Evolutionary conservation across 345 rosid genomes (phyloP).

Genomic region (Citrus cavaleriei): DNA sequence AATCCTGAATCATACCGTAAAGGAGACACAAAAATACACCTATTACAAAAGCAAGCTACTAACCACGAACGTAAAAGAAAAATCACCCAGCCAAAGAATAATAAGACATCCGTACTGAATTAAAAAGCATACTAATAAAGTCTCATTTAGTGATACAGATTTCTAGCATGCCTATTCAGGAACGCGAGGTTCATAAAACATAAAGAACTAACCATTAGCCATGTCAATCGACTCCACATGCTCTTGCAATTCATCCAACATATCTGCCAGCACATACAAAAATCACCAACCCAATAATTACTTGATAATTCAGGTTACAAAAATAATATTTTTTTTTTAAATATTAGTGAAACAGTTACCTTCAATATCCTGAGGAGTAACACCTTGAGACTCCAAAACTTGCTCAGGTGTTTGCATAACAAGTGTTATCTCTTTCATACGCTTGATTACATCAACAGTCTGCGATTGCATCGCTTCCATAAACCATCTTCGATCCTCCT

Average conservation of each 20-base stretch:
- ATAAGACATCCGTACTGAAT: background rate
- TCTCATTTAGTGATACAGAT: background rate
- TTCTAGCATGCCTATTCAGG: background rate
- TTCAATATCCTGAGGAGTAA: conserved; percentile 67
- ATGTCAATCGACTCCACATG: conserved; percentile 59
- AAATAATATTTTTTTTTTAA: background rate
- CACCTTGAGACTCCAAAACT: conserved; percentile 71
- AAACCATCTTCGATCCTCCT: conserved; percentile 90
- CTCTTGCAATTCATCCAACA: conserved; percentile 73
- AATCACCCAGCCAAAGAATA: background rate
- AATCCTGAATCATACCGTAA: background rate
- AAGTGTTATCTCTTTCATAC: conserved; percentile 82
- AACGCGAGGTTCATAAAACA: background rate
- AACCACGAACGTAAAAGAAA: background rate
- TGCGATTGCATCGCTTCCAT: conserved; percentile 95
- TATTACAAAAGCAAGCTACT: background rate
- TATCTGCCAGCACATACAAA: conserved; percentile 31
- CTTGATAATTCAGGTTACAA: background rate
- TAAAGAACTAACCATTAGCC: conserved; percentile 43
- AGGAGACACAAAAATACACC: background rate
- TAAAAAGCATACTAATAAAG: background rate
- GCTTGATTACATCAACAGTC: conserved; percentile 60
- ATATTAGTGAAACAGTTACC: conserved; percentile 23
- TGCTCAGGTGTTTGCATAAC: conserved; percentile 76
- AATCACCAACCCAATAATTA: background rate